These are phyloP conservation scores for Vanderwaltozyma yarrowii DNA, from an alignment of 805 yeast species.

Conservation along the genomic window DNA sequence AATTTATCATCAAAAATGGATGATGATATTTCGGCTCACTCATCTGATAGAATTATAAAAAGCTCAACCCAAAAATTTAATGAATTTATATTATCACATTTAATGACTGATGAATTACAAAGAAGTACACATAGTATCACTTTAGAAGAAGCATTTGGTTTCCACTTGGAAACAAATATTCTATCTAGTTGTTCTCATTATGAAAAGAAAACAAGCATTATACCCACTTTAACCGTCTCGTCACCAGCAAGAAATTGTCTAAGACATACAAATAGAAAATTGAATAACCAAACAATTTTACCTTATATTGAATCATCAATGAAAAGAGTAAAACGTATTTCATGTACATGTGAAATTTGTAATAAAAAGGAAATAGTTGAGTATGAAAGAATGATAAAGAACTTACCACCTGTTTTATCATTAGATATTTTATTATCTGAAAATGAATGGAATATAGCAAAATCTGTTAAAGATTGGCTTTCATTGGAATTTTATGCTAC, in stretches of 20 bases:
- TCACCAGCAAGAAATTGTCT: conserved; percentile 22
- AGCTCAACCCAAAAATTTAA: conserved; percentile 21
- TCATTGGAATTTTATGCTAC: conserved; percentile 48
- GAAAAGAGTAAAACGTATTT: conserved; percentile 40
- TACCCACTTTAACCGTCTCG: conserved; percentile 19
- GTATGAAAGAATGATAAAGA: conserved; percentile 39
- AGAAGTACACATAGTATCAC: conserved; percentile 15
- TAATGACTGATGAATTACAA: conserved; percentile 22
- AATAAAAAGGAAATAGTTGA: conserved; percentile 44
- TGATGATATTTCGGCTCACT: neutral
- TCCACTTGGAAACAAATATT: conserved; percentile 17
- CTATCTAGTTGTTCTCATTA: conserved; percentile 19
- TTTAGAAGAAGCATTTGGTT: conserved; percentile 25
- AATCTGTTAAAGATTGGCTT: conserved; percentile 46
- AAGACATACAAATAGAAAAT: conserved; percentile 25
- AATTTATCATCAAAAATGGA: neutral
- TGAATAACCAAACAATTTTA: conserved; percentile 33
- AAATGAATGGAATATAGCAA: conserved; percentile 44
- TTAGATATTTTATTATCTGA: conserved; percentile 47
- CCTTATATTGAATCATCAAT: conserved; percentile 54
- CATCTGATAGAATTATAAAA: conserved; percentile 2
- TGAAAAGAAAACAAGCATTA: conserved; percentile 10
- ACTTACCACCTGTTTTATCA: conserved; percentile 54
- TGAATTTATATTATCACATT: conserved; percentile 14
- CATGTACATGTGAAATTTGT: conserved; percentile 45